Percentiles rank a stretch among this genome's conserved stretches.
These are phyloP conservation scores for Ogataea hybrid DNA, from an alignment of 1,139 yeast genomes.

Conservation along the genomic window DNA sequence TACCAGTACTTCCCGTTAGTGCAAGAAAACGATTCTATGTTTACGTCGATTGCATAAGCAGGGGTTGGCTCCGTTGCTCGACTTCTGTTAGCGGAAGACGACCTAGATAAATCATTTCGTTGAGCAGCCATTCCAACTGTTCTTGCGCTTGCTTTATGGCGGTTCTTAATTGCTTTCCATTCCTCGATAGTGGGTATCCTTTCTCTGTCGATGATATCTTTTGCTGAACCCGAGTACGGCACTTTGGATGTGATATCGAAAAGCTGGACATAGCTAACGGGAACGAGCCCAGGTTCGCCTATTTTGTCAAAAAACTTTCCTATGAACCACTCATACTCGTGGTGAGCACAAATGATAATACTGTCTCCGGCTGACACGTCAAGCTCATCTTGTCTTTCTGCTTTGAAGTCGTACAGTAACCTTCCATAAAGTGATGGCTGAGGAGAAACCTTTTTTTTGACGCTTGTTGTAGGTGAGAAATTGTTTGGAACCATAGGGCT, in stretches of 20 bases:
- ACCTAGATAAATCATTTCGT: constrained; percentile 9
- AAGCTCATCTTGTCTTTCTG: constrained; percentile 88
- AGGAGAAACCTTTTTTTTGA: constrained; percentile 24
- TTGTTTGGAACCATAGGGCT: constrained; percentile 15
- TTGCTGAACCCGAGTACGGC: constrained; percentile 40
- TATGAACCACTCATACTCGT: constrained; percentile 95
- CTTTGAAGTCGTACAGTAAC: constrained; percentile 78
- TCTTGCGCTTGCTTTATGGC: constrained; percentile 88
- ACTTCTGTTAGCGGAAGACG: constrained; percentile 8
- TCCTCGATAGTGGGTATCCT: constrained; percentile 90
- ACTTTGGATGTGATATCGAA: constrained; percentile 70
- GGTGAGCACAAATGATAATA: constrained; percentile 91
- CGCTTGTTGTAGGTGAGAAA: constrained; percentile 5
- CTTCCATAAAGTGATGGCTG: constrained; percentile 54
- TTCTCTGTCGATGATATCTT: constrained; percentile 54
- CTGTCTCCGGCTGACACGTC: constrained; percentile 84
- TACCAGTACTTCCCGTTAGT: constrained; percentile 93
- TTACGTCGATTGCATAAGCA: constrained; percentile 24
- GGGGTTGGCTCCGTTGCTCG: constrained; percentile 11
- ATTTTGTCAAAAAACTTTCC: constrained; percentile 93
- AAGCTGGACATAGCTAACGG: constrained; percentile 84
- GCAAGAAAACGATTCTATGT: constrained; percentile 74
- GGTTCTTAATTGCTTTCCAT: constrained; percentile 91
- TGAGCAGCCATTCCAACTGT: constrained; percentile 57
- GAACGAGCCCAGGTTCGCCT: constrained; percentile 97